A percentile compares a stretch with the other conserved stretches of the same genome.
Evolutionary conservation across 257 asterid species (phyloP).

Genomic region (Cordia subcordata): DNA sequence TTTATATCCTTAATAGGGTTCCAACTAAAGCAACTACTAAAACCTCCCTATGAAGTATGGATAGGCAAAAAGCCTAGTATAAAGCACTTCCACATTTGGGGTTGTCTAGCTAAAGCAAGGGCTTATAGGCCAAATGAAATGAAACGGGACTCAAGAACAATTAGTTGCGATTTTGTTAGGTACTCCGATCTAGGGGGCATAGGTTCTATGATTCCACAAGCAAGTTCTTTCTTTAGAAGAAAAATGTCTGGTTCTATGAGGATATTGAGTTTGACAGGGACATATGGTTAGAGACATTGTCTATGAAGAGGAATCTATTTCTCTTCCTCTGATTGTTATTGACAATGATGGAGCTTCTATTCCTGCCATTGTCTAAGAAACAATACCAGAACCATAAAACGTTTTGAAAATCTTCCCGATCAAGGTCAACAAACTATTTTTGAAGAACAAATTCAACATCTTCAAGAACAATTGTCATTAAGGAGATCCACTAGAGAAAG

Average conservation of each 20-base stretch:
- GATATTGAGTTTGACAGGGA: not conserved
- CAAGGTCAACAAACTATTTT: not conserved
- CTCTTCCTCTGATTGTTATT: not conserved
- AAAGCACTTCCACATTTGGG: not conserved
- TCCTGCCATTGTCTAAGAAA: too few relatives aligned
- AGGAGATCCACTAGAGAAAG: constrained; percentile 6
- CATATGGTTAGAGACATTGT: not conserved
- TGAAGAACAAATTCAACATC: not conserved
- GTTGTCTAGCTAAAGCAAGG: not conserved
- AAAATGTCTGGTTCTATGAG: not conserved
- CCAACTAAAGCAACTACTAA: not conserved
- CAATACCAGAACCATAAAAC: too few relatives aligned
- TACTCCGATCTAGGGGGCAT: not conserved
- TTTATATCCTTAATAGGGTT: not conserved
- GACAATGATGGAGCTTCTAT: not conserved
- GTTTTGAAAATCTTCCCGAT: not conserved
- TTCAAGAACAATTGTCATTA: not conserved
- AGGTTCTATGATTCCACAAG: not conserved
- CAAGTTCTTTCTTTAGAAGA: not conserved
- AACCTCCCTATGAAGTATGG: not conserved
- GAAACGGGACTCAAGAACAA: not conserved
- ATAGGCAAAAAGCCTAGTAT: not conserved
- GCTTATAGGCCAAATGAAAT: not conserved
- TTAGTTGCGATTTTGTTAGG: not conserved
- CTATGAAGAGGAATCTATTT: not conserved